phyloP scores from a whole-genome alignment of 768 basidiomycete genomes.

The Pleurotus tuoliensis region DNA sequence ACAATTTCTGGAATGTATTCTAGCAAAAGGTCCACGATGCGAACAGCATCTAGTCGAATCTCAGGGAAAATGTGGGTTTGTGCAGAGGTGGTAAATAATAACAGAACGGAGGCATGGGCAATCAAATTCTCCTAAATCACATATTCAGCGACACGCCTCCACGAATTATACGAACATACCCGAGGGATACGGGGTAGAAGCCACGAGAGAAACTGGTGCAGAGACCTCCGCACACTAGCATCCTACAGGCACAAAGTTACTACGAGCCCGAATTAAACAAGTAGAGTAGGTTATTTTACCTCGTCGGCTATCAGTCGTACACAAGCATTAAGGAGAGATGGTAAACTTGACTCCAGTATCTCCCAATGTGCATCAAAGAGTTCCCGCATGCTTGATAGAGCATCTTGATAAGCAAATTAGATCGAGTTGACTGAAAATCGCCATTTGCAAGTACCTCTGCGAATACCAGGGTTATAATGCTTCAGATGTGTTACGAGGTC shows the following conservation, averaged over 20 bases:
- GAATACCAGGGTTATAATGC: conserved; percentile 76
- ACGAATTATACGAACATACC: conserved; percentile 30
- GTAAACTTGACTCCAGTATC: conserved; percentile 47
- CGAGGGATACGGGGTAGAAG: conserved; percentile 58
- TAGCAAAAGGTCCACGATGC: conserved; percentile 72
- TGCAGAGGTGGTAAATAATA: conserved; percentile 86
- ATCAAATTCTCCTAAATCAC: conserved; percentile 54
- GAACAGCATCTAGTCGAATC: conserved; percentile 86
- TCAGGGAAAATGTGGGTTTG: conserved; percentile 95
- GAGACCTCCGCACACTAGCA: conserved; percentile 67
- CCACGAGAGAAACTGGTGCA: conserved; percentile 71
- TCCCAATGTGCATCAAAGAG: conserved; percentile 61
- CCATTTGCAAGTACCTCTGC: conserved; percentile 52
- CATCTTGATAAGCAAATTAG: conserved; percentile 42
- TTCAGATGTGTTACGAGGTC: conserved; percentile 77
- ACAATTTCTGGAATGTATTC: conserved; percentile 65
- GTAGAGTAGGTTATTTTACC: conserved; percentile 35
- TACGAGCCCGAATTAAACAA: conserved; percentile 4
- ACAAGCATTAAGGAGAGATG: conserved; percentile 53
- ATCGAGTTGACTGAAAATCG: background rate
- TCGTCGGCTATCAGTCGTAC: conserved; percentile 81
- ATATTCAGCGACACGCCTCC: too few relatives aligned
- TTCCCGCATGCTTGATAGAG: conserved; percentile 68
- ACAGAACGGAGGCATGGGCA: conserved; percentile 71
- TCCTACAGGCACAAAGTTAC: conserved; percentile 48